These are phyloP conservation scores for Trypanosoma rangeli DNA, from an alignment of 208 protist genomes.

Conservation along the genomic window DNA sequence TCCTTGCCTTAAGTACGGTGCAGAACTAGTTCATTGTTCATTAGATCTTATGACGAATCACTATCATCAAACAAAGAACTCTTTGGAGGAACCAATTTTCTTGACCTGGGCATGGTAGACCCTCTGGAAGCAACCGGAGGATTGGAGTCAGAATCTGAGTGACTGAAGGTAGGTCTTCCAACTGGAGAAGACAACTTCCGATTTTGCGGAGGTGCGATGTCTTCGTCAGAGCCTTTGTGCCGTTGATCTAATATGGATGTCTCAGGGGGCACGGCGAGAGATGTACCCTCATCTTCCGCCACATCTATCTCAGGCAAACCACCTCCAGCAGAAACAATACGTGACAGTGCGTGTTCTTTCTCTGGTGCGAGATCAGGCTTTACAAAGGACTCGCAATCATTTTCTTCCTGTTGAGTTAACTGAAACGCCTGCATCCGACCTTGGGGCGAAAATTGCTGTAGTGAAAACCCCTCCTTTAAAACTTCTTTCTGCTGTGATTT, in stretches of 20 bases:
- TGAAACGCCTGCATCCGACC: neutral
- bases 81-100: neutral
- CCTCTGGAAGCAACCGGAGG: neutral
- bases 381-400: neutral
- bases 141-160: constrained; percentile 6
- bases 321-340: neutral
- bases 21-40: neutral
- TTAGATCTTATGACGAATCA: constrained; percentile 17
- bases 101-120: neutral
- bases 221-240: neutral
- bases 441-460: neutral
- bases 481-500: neutral
- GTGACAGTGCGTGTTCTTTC: neutral
- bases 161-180: constrained; percentile 9
- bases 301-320: neutral
- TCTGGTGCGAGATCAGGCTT: neutral
- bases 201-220: constrained; percentile 11
- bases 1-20: too few relatives aligned
- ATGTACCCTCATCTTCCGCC: neutral
- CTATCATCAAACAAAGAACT: constrained; percentile 20
- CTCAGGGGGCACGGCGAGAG: too few relatives aligned
- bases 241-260: neutral
- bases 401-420: neutral
- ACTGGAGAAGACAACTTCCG: neutral
- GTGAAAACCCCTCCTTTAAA: neutral